Conservation (phyloP, 768 basidiomycete genomes). For the Tricholoma furcatifolium region DNA sequence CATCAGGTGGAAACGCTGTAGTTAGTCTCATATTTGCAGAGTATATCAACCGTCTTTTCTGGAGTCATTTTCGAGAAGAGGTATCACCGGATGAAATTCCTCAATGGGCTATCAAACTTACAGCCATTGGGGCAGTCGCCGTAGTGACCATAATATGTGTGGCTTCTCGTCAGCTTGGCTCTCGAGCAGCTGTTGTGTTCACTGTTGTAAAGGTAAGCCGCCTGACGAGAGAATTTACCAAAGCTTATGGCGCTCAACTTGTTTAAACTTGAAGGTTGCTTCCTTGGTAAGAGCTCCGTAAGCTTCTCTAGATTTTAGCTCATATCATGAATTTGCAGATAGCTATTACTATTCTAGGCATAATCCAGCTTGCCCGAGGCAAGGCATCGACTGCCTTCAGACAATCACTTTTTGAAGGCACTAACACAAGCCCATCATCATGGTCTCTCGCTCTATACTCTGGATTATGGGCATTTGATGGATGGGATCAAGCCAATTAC, state of each 20-base stretch:
- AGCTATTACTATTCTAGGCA: constrained; percentile 73
- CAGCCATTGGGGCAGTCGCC: constrained; percentile 70
- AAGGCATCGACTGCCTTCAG: constrained; percentile 66
- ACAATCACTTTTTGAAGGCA: constrained; percentile 67
- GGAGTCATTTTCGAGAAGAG: constrained; percentile 68
- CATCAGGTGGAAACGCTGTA: constrained; percentile 71
- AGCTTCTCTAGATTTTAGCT: neutral
- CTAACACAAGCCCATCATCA: constrained; percentile 74
- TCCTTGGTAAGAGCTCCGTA: constrained; percentile 52
- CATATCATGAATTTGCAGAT: constrained; percentile 39
- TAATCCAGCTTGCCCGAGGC: constrained; percentile 74
- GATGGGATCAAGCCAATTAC: constrained; percentile 93
- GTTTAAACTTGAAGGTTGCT: constrained; percentile 43
- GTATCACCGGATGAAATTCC: constrained; percentile 79
- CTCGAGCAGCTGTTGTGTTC: constrained; percentile 82
- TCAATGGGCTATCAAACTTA: constrained; percentile 88
- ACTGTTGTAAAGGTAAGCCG: constrained; percentile 74
- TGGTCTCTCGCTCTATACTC: constrained; percentile 96
- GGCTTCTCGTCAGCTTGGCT: constrained; percentile 72
- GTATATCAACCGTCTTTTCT: constrained; percentile 89
- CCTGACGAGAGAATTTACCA: neutral
- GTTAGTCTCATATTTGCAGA: constrained; percentile 89
- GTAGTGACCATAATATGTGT: constrained; percentile 78
- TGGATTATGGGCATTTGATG: constrained; percentile 93
- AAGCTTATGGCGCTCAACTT: neutral